A percentile compares a stretch with the other conserved stretches of the same genome.
Evolutionary conservation across 352 stramenopile genomes (phyloP).

Genomic region (Aphanomyces stellatus): DNA sequence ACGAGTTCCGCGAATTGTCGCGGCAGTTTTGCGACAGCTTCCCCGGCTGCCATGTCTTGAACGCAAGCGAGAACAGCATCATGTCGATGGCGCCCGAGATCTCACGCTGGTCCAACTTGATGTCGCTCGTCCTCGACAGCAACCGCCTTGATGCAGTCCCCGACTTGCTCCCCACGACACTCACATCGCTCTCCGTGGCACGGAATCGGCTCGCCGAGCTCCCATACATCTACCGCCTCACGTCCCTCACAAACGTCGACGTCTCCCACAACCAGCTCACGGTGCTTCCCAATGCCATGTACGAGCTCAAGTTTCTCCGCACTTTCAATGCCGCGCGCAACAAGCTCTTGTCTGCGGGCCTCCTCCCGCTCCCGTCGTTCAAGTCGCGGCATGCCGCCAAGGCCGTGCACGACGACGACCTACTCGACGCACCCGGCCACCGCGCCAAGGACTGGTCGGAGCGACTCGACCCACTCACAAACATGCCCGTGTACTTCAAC

Average conservation of each 20-base stretch:
- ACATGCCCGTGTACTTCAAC: constrained; percentile 48
- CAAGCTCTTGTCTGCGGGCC: constrained; percentile 50
- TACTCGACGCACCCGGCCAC: constrained; percentile 8
- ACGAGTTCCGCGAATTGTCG: constrained; percentile 51
- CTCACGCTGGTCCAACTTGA: constrained; percentile 24
- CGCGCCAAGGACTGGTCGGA: constrained; percentile 35
- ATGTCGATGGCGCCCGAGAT: constrained; percentile 8
- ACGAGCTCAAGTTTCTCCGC: constrained; percentile 34
- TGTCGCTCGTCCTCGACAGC: constrained; percentile 38
- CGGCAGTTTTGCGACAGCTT: constrained; percentile 44
- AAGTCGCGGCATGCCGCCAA: background rate
- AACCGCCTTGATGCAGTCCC: constrained; percentile 49
- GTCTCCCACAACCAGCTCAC: constrained; percentile 56
- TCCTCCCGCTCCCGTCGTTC: constrained; percentile 26
- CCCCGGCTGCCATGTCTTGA: constrained; percentile 34
- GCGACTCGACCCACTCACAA: constrained; percentile 40
- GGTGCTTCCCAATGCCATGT: constrained; percentile 41
- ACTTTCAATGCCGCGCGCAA: constrained; percentile 41
- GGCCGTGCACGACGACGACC: background rate
- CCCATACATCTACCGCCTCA: constrained; percentile 39
- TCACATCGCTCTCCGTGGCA: constrained; percentile 31
- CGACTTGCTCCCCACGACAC: constrained; percentile 28
- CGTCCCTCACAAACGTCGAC: constrained; percentile 39
- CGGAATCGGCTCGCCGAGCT: constrained; percentile 49
- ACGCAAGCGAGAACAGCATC: constrained; percentile 64